Evolutionary conservation across 2,329 filamentous ascomycete species (phyloP).

Genomic region (Sporothrix brunneoviolacea): DNA sequence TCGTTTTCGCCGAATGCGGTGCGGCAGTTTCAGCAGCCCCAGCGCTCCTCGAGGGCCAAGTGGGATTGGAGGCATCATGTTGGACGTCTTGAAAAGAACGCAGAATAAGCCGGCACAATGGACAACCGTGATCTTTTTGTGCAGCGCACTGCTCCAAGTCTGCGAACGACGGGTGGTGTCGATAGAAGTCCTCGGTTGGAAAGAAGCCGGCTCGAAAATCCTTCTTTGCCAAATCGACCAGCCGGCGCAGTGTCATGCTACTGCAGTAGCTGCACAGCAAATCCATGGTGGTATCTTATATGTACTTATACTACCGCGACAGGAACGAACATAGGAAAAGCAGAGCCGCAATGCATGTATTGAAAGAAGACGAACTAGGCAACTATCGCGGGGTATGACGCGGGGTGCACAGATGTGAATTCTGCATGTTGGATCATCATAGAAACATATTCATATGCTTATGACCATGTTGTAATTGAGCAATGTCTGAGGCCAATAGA

Average conservation of each 20-base stretch:
- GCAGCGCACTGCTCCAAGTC: slow-evolving; percentile 3
- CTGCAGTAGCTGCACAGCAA: not conserved
- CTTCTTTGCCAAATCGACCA: slow-evolving; percentile 1
- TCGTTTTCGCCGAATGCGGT: not conserved
- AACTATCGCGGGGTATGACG: too few species aligned
- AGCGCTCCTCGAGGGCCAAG: not conserved
- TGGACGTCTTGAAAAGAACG: not conserved
- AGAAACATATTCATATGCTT: too few species aligned
- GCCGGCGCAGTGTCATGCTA: not conserved
- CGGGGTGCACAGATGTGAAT: too few species aligned
- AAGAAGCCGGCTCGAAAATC: slow-evolving; percentile 1
- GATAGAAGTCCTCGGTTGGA: not conserved
- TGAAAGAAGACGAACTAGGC: too few species aligned
- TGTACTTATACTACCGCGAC: too few species aligned
- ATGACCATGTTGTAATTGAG: too few species aligned
- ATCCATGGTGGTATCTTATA: not conserved
- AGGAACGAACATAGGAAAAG: too few species aligned
- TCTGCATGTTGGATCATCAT: too few species aligned
- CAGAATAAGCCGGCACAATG: not conserved
- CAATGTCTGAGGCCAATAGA: too few species aligned
- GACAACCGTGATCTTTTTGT: not conserved
- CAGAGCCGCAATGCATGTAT: too few species aligned
- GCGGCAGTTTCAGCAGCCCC: not conserved
- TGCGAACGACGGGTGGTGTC: slow-evolving; percentile 3
- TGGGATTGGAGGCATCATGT: not conserved